Evolutionary conservation across 2,329 filamentous ascomycete genomes (phyloP).

Genomic region (Tolypocladium album): DNA sequence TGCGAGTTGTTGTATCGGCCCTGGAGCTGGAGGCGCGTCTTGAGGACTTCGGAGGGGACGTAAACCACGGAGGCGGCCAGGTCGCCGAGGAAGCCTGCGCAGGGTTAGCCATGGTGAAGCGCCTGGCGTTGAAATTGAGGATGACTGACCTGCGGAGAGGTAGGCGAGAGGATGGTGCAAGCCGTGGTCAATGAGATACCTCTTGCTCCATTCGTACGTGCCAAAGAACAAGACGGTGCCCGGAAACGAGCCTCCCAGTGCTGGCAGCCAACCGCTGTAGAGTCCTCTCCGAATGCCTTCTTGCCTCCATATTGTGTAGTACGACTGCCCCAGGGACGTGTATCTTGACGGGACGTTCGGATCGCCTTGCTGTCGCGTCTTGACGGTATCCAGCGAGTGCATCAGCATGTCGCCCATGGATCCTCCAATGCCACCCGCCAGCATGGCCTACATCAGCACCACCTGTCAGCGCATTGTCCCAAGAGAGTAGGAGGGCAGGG

Average conservation of each 20-base stretch:
- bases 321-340: conserved; percentile 79
- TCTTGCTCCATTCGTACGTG: conserved; percentile 91
- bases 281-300: conserved; percentile 79
- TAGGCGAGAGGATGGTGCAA: conserved; percentile 78
- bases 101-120: not conserved
- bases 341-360: conserved; percentile 90
- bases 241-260: conserved; percentile 82
- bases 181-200: conserved; percentile 74
- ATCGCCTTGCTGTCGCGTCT: conserved; percentile 94
- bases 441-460: conserved; percentile 59
- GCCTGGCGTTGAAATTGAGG: not conserved
- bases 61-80: conserved; percentile 87
- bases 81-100: conserved; percentile 77
- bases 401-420: conserved; percentile 94
- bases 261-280: conserved; percentile 89
- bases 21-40: conserved; percentile 92
- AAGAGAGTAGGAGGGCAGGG: not conserved
- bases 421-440: conserved; percentile 87
- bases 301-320: conserved; percentile 85
- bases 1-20: conserved; percentile 91
- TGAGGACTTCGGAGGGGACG: conserved; percentile 93
- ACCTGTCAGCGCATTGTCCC: not conserved
- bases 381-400: conserved; percentile 98
- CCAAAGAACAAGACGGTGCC: conserved; percentile 95
- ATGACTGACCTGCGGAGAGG: conserved; percentile 59